Base-by-base conservation (phyloP, 2,329 filamentous ascomycete species). In the Fusarium annulatum region DNA sequence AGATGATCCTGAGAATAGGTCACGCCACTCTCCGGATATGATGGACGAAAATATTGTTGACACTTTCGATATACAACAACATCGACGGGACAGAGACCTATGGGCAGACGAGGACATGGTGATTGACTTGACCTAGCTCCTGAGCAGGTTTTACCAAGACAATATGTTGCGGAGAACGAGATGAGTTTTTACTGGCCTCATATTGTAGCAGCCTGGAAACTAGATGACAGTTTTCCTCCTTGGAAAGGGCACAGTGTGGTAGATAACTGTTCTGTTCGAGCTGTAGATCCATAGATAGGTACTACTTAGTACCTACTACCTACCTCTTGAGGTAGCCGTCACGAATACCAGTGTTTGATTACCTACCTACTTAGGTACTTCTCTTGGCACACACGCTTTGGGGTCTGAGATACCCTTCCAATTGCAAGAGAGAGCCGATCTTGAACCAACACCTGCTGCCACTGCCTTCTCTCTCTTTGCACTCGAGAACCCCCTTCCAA, bases 121-220 rank as follows among this genome's bases (percentile, higher is more conserved):
- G 26, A 73, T 78, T 26, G 75, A 78, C 60, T 49, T 78, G 59
- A 78, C 76, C 19, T 76, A 67, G 45, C 48, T 23, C 41, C 42
- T 41, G 34, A 56, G 23, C 23, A 28, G 26, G 36, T 14, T 55
- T 41, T 36, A 16, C 12, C 36, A 55, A 30, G 26, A n/a, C 36
- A 39, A 42, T 10, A 30, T 30, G 36, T 28, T 28, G n/a, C 36
- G 26, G 51, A n/a, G 26, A 55, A 55, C 23, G 26, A 55, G 51
- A 28, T n/a, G 16, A n/a, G 34, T 21, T 26, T 26, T 41, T 53
- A 41, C 63, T 69, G 21, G 52, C 56, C 18, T 43, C 41, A 34
- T 58, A 43, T 42, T 42, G 38, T 42, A 48, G 38, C 5, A 19
- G n/a, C 38, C 48, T 45, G 38, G 45, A 51, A 61, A 51, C 26